Conservation (phyloP, 257 asterid species). For the Paraleonurus japonicus region DNA sequence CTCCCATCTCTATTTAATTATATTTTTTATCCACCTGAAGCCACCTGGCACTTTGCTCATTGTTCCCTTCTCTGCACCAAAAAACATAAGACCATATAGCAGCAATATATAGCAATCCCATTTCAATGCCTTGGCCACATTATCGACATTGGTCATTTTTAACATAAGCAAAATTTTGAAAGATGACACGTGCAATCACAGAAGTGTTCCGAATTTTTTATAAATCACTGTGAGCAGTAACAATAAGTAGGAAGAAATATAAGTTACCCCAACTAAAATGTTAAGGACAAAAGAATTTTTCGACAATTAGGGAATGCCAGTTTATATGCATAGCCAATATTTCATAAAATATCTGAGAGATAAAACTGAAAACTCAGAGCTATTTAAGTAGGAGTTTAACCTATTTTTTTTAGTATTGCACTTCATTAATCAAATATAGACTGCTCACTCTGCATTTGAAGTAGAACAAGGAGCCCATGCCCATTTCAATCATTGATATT, state of each 20-base stretch:
- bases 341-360: background rate
- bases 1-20: slow-evolving; percentile 61
- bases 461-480: background rate
- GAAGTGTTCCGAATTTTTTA: background rate
- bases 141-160: background rate
- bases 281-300: background rate
- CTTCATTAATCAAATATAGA: background rate
- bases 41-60: slow-evolving; percentile 49
- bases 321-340: background rate
- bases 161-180: background rate
- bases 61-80: slow-evolving; percentile 35
- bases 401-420: background rate
- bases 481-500: background rate
- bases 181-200: background rate
- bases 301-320: background rate
- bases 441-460: background rate
- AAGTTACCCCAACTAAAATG: background rate
- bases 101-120: background rate
- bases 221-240: background rate
- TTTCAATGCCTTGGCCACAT: slow-evolving; percentile 9
- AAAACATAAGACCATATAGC: slow-evolving; percentile 12
- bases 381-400: background rate
- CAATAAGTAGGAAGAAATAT: background rate
- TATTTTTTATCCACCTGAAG: slow-evolving; percentile 40
- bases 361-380: background rate